A percentile compares a stretch with the other conserved stretches of the same genome.
These are phyloP conservation scores for Sugiyamaella valdiviana DNA, from an alignment of 805 yeast species.

Conservation along the genomic window DNA sequence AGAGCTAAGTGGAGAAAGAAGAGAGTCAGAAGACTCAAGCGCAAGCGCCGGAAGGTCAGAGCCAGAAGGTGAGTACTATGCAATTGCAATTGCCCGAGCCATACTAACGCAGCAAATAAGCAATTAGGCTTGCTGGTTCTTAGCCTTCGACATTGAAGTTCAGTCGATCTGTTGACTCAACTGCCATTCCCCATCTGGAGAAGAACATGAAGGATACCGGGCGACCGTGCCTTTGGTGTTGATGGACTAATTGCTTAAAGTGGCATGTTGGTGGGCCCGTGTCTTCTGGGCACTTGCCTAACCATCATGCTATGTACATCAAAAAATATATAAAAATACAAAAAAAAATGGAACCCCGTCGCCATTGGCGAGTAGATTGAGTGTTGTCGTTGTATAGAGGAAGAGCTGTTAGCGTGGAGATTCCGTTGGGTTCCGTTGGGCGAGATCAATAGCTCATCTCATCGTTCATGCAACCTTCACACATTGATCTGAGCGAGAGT, in stretches of 20 bases:
- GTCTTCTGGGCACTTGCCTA: slow-evolving; percentile 2
- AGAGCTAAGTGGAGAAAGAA: slow-evolving; percentile 98
- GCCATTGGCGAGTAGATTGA: neutral
- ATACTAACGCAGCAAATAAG: slow-evolving; percentile 20
- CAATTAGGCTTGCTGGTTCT: slow-evolving; percentile 22
- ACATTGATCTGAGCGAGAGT: no score
- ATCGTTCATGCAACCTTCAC: neutral
- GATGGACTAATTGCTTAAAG: slow-evolving; percentile 5
- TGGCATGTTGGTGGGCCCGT: neutral
- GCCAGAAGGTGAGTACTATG: slow-evolving; percentile 66
- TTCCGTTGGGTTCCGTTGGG: neutral
- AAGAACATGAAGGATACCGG: neutral
- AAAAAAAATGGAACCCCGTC: slow-evolving; percentile 8
- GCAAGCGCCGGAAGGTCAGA: slow-evolving; percentile 99
- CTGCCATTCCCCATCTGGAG: neutral
- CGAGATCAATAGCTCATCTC: neutral
- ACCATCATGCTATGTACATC: neutral
- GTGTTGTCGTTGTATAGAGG: no score
- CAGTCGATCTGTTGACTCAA: neutral
- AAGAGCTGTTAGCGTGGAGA: neutral
- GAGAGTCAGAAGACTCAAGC: slow-evolving; percentile 99
- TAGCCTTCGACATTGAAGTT: slow-evolving; percentile 1
- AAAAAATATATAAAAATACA: slow-evolving; percentile 5
- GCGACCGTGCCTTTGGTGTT: slow-evolving; percentile 1
- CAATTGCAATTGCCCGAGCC: slow-evolving; percentile 1